Base-by-base conservation (phyloP, 2,329 filamentous ascomycete genomes). In the Fusarium newnesense region DNA sequence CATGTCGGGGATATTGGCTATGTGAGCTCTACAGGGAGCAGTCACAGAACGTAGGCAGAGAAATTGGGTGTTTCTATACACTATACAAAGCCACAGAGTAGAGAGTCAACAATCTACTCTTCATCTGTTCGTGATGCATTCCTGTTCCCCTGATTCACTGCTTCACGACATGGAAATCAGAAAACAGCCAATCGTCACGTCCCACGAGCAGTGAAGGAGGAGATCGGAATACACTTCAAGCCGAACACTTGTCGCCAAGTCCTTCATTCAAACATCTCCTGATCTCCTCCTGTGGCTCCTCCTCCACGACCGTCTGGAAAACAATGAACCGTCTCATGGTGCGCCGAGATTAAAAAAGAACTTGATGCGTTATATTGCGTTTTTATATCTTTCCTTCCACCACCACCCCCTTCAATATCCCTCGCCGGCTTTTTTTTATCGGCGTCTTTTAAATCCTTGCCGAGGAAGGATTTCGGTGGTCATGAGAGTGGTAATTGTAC, bases 1-100 rank as follows among this genome's bases (percentile, higher is more conserved):
- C 24, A 54, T 40, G 7, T 36, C 28, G 32, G 24, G 19, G 24
- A 58, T 28, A 58, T 36, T 26, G 40, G 21, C 16, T 15, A 30
- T 30, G 42, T 59, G 32, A 49, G 40, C 54, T 58, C 30, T 36
- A 18, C 21, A 24, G 30, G 24, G 13, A 37, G 32, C 42, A 30
- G 15, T 59, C 18, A 24, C 32, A 36, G 50, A 21, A 49, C 9
- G 18, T 32, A 46, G 34, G 26, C 58, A 67, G 58, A 67, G 68
- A 60, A 73, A 64, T 73, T 70, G 69, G 73, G 69, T 49, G 71
- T 72, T 77, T 82, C 79, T 82, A 81, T 82, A 81, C 80, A 83
- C 78, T 81, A 79, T 81, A 81, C 80, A 82, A 56, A 66, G 67
- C 70, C 67, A 76, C 72, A 76, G 65, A 66, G 72, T 61, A 72